Evolutionary conservation across 441 rosid species (phyloP), one percentile per base, ranked within the genome.

Genomic region (Rhodomyrtus psidioides): DNA sequence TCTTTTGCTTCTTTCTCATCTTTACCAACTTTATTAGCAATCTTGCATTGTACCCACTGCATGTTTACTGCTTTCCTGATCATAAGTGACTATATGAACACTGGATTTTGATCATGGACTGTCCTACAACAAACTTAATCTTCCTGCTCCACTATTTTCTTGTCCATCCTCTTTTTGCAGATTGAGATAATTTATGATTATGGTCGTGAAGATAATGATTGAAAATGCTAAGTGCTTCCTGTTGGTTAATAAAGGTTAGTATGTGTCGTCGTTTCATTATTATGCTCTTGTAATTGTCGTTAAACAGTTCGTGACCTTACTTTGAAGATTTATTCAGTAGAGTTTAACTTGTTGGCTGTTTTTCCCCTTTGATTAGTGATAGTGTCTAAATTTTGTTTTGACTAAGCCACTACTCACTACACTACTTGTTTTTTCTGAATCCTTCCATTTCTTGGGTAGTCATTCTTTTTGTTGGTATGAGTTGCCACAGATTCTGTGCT

Each of bases 101-200:
- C 26, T 65, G 46, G 24, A 21, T 70, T 70, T n/a, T 34, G 39
- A 49, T 34, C 79, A 19, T 70, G 79, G 79, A 70, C n/a, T 65
- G 49, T 70, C 49, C 13, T 39, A 34, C 79, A 70, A 70, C 10
- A 21, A 10, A 34, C 79, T 51, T 23, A 46, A 74, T 14, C 83
- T 75, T 51, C 53, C 57, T 4, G 53, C 12, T 56, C 44, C 10
- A n/a, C 17, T 57, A 56, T 53, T 21, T 44, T 84, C 49, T n/a
- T 12, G 49, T 75, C 83, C 55, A 81, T 27, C 75, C 14, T 53
- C 44, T 70, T n/a, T 55, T 70, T 92, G 95, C 96, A 97, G 98
- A 94, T 97, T 91, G 98, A 97, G 94, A 96, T 97, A 82, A 87
- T 90, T 56, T 97, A 96, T 88, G 82, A 96, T 92, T 96, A 91